phyloP scores from a whole-genome alignment of 2,329 filamentous ascomycete genomes.

The Fusarium ambrosium region DNA sequence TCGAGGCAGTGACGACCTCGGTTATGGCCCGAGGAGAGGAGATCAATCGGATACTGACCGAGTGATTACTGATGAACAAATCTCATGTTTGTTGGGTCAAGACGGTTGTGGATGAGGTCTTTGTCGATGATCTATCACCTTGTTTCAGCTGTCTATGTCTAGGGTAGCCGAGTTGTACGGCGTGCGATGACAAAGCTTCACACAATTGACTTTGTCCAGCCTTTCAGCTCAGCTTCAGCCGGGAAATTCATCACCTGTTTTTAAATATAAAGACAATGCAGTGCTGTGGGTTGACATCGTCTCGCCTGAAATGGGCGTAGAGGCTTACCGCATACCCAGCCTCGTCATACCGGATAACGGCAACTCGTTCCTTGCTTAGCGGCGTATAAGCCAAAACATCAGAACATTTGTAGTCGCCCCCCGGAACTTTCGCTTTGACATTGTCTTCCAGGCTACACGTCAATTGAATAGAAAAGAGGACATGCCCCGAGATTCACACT shows the following conservation, averaged over 20 bases:
- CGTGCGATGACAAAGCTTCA: not conserved
- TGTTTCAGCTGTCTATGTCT: not conserved
- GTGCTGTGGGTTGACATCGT: not conserved
- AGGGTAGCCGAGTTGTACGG: slow-evolving; percentile 7
- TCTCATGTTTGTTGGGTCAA: not conserved
- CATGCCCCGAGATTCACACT: not conserved
- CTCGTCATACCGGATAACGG: slow-evolving; percentile 6
- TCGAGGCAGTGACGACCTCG: not conserved
- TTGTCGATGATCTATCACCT: not conserved
- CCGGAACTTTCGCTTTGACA: not conserved
- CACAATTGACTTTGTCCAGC: not conserved
- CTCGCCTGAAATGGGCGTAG: not conserved
- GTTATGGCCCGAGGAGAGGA: not conserved
- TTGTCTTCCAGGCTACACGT: not conserved
- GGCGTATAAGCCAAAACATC: slow-evolving; percentile 5
- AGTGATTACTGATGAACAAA: not conserved
- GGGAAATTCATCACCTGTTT: not conserved
- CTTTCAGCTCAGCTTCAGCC: not conserved
- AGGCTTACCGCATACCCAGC: not conserved
- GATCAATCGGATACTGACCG: not conserved
- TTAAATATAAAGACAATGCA: no score
- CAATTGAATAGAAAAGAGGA: not conserved
- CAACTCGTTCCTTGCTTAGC: slow-evolving; percentile 2
- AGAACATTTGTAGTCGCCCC: not conserved
- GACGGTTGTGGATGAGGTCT: not conserved